These are phyloP conservation scores for Phyllostachys edulis DNA, from an alignment of 176 grass and related monocot species.

Conservation along the genomic window DNA sequence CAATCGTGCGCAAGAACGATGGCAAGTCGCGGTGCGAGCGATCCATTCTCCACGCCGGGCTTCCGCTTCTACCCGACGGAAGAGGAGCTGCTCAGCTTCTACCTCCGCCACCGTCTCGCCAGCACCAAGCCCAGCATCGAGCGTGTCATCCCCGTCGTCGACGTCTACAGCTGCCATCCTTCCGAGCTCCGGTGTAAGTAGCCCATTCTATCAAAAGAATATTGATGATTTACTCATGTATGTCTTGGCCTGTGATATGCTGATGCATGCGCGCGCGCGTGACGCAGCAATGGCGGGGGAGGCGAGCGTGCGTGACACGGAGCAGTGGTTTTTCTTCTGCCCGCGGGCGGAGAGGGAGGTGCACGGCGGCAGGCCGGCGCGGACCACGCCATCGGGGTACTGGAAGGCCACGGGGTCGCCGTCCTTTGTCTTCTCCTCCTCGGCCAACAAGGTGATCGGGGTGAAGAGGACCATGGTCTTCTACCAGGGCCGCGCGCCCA, in stretches of 20 bases:
- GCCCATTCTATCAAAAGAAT: neutral
- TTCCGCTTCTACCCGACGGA: constrained; percentile 78
- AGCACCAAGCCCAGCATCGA: constrained; percentile 32
- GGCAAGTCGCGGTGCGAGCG: neutral
- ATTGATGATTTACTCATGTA: neutral
- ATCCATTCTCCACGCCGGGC: constrained; percentile 19
- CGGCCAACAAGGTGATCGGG: constrained; percentile 33
- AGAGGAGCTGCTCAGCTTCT: constrained; percentile 68
- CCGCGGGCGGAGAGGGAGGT: constrained; percentile 43
- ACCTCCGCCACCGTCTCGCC: constrained; percentile 58
- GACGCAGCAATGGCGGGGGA: constrained; percentile 41
- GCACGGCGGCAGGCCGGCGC: constrained; percentile 40
- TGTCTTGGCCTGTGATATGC: neutral
- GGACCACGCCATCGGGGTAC: constrained; percentile 59
- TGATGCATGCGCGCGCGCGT: neutral
- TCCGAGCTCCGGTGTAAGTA: constrained; percentile 47
- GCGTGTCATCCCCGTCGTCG: constrained; percentile 56
- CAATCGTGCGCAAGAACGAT: neutral
- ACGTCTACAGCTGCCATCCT: constrained; percentile 58
- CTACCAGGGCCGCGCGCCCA: constrained; percentile 61
- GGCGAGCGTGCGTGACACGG: constrained; percentile 30
- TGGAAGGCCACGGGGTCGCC: constrained; percentile 71
- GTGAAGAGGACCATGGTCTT: constrained; percentile 86
- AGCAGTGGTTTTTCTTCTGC: constrained; percentile 81
- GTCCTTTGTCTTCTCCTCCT: constrained; percentile 44